These are phyloP conservation scores for Suillus fuscotomentosus DNA, from an alignment of 768 basidiomycete genomes.

Conservation along the genomic window DNA sequence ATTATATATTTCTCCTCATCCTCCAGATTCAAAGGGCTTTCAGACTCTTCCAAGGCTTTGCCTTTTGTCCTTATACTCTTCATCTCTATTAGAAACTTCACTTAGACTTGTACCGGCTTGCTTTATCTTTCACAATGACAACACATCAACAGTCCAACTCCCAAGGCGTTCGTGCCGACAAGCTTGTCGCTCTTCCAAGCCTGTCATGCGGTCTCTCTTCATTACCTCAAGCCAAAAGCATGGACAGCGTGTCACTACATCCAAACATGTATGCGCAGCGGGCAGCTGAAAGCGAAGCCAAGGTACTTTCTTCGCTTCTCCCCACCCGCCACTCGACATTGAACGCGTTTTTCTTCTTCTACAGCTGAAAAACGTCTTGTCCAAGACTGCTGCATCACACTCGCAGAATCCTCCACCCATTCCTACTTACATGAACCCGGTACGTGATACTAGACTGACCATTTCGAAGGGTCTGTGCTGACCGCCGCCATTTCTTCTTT, in stretches of 20 bases:
- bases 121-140: constrained; percentile 34
- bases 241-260: constrained; percentile 65
- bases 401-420: constrained; percentile 33
- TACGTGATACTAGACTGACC: constrained; percentile 20
- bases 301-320: constrained; percentile 42
- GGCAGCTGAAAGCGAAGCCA: constrained; percentile 72
- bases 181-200: constrained; percentile 69
- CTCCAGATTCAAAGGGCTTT: constrained; percentile 5
- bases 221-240: constrained; percentile 70
- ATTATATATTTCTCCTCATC: constrained; percentile 15
- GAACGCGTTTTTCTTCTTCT: constrained; percentile 9
- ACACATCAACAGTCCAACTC: constrained; percentile 31
- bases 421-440: constrained; percentile 37
- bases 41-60: not conserved
- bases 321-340: not conserved
- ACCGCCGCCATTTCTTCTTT: constrained; percentile 8
- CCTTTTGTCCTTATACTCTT: constrained; percentile 12
- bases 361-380: constrained; percentile 64
- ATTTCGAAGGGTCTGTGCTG: constrained; percentile 2
- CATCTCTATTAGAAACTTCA: constrained; percentile 9
- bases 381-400: constrained; percentile 41
- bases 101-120: constrained; percentile 5
- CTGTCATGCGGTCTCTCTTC: constrained; percentile 66
- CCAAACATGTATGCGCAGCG: constrained; percentile 67
- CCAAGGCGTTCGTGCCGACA: constrained; percentile 40